phyloP scores from a whole-genome alignment of 1,284 basidiomycete genomes.

The Moesziomyces antarcticus region DNA sequence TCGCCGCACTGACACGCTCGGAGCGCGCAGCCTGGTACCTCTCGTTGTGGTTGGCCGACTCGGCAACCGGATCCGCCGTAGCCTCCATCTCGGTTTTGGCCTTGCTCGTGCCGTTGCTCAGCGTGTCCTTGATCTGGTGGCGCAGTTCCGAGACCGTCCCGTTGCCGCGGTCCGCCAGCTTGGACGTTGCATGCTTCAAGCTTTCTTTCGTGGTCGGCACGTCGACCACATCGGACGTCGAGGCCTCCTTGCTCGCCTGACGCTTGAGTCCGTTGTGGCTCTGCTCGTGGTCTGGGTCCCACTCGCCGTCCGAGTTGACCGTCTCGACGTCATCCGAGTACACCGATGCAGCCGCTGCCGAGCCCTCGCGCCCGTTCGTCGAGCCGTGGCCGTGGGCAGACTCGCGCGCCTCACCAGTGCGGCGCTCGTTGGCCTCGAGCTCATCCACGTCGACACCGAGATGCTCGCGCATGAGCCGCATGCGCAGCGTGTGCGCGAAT shows the following conservation, averaged over 20 bases:
- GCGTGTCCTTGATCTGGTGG: constrained; percentile 36
- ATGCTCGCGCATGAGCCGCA: constrained; percentile 96
- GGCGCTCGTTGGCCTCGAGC: constrained; percentile 71
- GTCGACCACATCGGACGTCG: constrained; percentile 21
- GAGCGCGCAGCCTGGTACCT: constrained; percentile 30
- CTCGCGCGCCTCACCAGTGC: constrained; percentile 5
- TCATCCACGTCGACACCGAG: constrained; percentile 93
- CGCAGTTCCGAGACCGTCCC: constrained; percentile 25
- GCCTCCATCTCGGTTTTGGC: constrained; percentile 4
- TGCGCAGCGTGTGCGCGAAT: constrained; percentile 91
- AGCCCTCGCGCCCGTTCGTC: constrained; percentile 11
- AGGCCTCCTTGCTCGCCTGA: constrained; percentile 5
- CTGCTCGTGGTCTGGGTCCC: constrained; percentile 86
- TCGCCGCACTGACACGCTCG: constrained; percentile 28
- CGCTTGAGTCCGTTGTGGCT: constrained; percentile 50
- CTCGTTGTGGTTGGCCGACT: constrained; percentile 35
- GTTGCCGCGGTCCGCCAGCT: constrained; percentile 12
- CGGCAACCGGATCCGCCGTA: constrained; percentile 1
- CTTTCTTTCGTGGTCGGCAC: constrained; percentile 18
- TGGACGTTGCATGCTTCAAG: constrained; percentile 17
- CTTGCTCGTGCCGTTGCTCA: constrained; percentile 22
- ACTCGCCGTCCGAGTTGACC: constrained; percentile 68
- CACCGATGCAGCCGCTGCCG: constrained; percentile 4
- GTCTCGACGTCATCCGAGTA: constrained; percentile 15
- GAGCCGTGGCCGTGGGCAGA: constrained; percentile 1